Percentiles rank a stretch among this genome's conserved stretches.
Conservation (phyloP, 305 asterid species). For the Petunia hybrid region DNA sequence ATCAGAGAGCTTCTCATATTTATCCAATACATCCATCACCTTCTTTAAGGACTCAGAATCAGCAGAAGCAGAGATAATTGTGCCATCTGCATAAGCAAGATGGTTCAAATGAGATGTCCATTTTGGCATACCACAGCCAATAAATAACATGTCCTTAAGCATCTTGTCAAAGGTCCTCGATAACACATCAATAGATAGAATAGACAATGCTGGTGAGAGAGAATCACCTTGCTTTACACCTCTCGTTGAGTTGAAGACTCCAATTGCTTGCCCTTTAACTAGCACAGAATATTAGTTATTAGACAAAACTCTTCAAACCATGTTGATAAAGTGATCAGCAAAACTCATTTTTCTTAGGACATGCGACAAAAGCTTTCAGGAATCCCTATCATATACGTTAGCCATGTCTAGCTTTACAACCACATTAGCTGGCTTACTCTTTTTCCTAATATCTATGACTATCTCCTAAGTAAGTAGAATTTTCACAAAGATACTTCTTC, state of each 20-base stretch:
- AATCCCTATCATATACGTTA: background rate
- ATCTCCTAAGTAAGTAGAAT: background rate
- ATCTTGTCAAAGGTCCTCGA: background rate
- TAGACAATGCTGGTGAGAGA: too few species aligned
- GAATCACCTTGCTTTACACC: too few species aligned
- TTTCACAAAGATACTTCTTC: background rate
- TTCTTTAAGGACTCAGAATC: background rate
- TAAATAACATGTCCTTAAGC: too few species aligned
- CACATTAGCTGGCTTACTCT: background rate
- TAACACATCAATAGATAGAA: too few species aligned
- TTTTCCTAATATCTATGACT: background rate
- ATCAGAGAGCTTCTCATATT: background rate
- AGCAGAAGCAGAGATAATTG: background rate
- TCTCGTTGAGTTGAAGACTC: too few species aligned
- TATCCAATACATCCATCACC: background rate
- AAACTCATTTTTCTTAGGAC: background rate
- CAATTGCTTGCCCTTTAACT: too few species aligned
- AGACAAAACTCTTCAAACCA: too few species aligned
- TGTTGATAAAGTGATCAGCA: too few species aligned
- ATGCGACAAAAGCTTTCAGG: background rate
- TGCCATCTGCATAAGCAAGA: background rate
- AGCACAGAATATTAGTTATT: too few species aligned
- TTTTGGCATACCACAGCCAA: background rate
- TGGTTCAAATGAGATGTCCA: background rate
- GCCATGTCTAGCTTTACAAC: background rate